Base-by-base conservation (phyloP, 1,139 yeast species). In the Geotrichum macrosporum region DNA sequence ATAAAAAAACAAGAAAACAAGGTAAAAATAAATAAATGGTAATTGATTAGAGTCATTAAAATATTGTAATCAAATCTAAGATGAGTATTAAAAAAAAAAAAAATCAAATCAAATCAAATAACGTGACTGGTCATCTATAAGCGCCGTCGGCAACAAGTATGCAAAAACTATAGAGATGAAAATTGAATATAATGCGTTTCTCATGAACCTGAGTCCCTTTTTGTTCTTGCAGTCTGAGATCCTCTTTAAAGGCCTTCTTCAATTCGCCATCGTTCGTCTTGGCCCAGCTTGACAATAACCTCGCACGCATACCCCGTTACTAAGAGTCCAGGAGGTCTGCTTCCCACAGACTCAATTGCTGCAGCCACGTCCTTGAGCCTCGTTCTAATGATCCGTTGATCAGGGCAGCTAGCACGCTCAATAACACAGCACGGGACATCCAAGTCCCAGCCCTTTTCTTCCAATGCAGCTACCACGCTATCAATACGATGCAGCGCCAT, bases 341-440 rank as follows among this genome's bases (percentile, higher is more conserved):
- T 83, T 0, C 96, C 97, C 43, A 80, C 77, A n/a, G 76, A 77
- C 54, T 82, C 84, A 1, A 88, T 77, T 0, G 94, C 94, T 27
- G 73, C 79, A 0, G 81, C 82, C 1, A 88, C 78, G 53, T 81
- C 68, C 42, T 73, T 72, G 44, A 92, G 68, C 1, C 78, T 75
- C 0, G 96, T 85, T 54, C 95, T 71, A 3, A 89, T 80, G 10
- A 89, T 74, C 48, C 98, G 69, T 67, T 92, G 96, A 61, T 89
- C 98, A 0, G 94, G 89, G 64, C 96, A 87, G 16, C 94, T 82
- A 0, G 96, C 95, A 50, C 96, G 73, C 64, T 92, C 98, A 2
- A 89, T 79, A 16, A 89, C 80, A 1, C 94, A 89, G 38, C 84
- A 86, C 0, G 96, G 96, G 12, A 84, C 72, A 15, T 75, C 68